Evolutionary conservation across 2,329 filamentous ascomycete species (phyloP).

Genomic region (Lachnellula occidentalis): DNA sequence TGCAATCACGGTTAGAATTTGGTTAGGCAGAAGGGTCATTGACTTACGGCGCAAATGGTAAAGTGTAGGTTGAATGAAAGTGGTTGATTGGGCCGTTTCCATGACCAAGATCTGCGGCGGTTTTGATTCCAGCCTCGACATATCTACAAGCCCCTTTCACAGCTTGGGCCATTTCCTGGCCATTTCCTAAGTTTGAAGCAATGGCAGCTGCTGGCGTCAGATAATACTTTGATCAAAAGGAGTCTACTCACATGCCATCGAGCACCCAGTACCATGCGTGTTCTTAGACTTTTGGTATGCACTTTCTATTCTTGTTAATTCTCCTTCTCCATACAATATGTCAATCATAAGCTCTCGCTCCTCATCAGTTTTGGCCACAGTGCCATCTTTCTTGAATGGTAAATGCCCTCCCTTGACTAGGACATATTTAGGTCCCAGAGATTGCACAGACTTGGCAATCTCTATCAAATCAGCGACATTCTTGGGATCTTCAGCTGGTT

Average conservation of each 20-base stretch:
- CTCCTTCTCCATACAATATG: conserved; percentile 60
- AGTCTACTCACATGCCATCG: conserved; percentile 68
- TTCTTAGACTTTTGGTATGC: conserved; percentile 68
- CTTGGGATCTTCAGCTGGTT: conserved; percentile 40
- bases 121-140: conserved; percentile 63
- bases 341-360: conserved; percentile 69
- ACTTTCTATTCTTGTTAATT: conserved; percentile 60
- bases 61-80: conserved; percentile 63
- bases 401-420: conserved; percentile 87
- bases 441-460: conserved; percentile 60
- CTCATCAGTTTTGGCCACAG: conserved; percentile 49
- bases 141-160: conserved; percentile 67
- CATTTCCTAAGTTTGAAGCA: conserved; percentile 63
- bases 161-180: conserved; percentile 49
- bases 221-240: not conserved
- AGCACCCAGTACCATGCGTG: conserved; percentile 94
- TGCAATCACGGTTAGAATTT: conserved; percentile 27
- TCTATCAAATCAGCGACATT: conserved; percentile 60
- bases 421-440: conserved; percentile 71
- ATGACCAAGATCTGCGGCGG: conserved; percentile 40
- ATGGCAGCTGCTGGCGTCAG: conserved; percentile 52
- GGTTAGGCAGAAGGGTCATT: not conserved
- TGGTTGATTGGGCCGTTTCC: conserved; percentile 73
- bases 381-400: conserved; percentile 63
- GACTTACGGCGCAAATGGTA: conserved; percentile 58